Base-by-base conservation (phyloP, 139 green algal species). In the Chlamydomonas sp. region DNA sequence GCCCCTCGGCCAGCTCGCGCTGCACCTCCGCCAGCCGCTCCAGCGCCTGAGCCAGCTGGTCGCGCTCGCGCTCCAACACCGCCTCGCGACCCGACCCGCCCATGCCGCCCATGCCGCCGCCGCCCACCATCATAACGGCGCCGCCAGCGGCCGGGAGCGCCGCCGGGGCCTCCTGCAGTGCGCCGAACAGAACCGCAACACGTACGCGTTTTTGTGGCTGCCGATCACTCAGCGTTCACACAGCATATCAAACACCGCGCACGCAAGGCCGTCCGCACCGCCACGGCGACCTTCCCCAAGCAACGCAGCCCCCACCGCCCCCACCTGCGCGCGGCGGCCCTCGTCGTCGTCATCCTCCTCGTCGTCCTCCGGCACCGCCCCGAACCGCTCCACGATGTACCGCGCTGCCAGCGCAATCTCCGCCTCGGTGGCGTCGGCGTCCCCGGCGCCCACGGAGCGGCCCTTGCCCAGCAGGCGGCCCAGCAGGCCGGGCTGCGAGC, bases 11-110 rank as follows among this genome's bases (percentile, higher is more conserved):
- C 64, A 97, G 88, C 89, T 97, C 92, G 1, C 92, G 89, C 91
- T 97, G 94, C 85, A 97, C 94, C 20, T 92, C 92, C 3, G 93
- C 93, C 74, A 97, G 91, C 59, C 91, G 83, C 89, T 97, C 93
- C 90, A 97, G 90, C 15, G 93, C 92, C 58, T 86, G 68, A 7
- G 93, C 93, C 76, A 96, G 90, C 89, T 92, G 92, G 77, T 96
- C 90, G 18, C 92, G 86, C 84, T 97, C 94, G 84, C 88, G 86
- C 86, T 95, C 91, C 63, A 96, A 83, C 71, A 89, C 78, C 6
- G 71, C 77, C 63, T 80, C 88, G 31, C 79, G 77, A 8, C 10
- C 20, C 8, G 12, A 12, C 8, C 73, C 73, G 73, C 20, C n/a
- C 14, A 18, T 12, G 20, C 73, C 73, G 8, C 5, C 16, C 6